phyloP scores from a whole-genome alignment of 768 basidiomycete species.

The Rhodotorula babjevae region DNA sequence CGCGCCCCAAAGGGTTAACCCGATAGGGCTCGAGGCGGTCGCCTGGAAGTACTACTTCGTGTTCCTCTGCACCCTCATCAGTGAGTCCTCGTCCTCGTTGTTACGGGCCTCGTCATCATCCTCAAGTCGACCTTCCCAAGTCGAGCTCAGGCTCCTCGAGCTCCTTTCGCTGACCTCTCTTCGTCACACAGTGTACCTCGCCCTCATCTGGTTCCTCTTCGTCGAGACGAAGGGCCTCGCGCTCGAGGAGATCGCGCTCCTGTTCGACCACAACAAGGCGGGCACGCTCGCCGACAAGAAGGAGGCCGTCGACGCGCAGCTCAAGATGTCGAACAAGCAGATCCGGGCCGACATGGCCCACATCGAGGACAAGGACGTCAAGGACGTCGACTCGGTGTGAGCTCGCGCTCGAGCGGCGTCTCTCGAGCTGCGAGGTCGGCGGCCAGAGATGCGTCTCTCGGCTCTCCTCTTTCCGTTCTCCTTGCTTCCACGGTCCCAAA shows the following conservation, averaged over 20 bases:
- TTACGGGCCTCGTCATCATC: no score
- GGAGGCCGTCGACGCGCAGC: constrained; percentile 11
- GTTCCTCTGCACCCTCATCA: constrained; percentile 56
- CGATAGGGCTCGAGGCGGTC: constrained; percentile 37
- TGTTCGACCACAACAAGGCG: constrained; percentile 14
- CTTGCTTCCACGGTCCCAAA: no score
- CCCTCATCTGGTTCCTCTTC: constrained; percentile 59
- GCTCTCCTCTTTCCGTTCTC: no score
- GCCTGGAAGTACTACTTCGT: constrained; percentile 40
- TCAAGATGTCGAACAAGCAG: background rate
- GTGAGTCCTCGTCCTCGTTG: background rate
- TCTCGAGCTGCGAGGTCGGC: no score
- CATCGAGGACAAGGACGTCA: background rate
- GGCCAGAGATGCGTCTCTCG: no score
- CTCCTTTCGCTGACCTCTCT: background rate
- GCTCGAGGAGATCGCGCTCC: constrained; percentile 7
- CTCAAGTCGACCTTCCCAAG: no score
- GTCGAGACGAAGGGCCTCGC: constrained; percentile 53
- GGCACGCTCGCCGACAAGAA: background rate
- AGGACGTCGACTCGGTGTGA: background rate
- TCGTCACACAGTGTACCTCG: constrained; percentile 40
- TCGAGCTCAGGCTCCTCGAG: no score
- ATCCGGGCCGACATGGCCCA: background rate
- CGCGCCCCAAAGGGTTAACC: no score
- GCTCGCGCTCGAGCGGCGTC: no score